Base-by-base conservation (phyloP, 2,329 filamentous ascomycete species). In the Hymenoscyphus scutula region DNA sequence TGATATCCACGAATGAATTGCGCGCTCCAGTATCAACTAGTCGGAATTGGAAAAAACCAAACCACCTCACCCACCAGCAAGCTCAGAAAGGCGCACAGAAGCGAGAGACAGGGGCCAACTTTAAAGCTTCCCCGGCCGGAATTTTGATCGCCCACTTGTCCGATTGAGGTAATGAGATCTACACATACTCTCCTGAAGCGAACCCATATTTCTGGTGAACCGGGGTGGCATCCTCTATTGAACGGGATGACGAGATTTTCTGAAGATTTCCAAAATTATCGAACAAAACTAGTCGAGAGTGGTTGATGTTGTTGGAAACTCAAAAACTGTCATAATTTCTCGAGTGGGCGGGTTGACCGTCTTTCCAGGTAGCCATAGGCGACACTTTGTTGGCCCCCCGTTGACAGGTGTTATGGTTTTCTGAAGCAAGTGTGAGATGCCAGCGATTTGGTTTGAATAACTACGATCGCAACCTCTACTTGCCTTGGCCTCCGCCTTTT, bases 31-130 rank as follows among this genome's bases (percentile, higher is more conserved):
- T 53, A 41, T 63, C 7, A 19, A 34, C 29, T 57, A 60, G 29
- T 25, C n/a, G 58, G n/a, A 37, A 58, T 62, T 48, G 34, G 19
- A 25, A 27, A 19, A n/a, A n/a, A n/a, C n/a, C n/a, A n/a, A n/a
- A n/a, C 11, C 32, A 4, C 60, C 64, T 62, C 62, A 60, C 61
- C 63, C 55, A 60, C 55, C 55, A 63, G 58, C 29, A 48, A 56
- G 23, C 67, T 67, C 27, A 62, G 56, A 68, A 62, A 61, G 64
- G 67, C 61, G 59, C 53, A 58, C 53, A 38, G 56, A 67, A 69
- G 67, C 63, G 62, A 64, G 62, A 48, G 7, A 57, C 37, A 53
- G 37, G 25, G 45, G 32, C 56, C 48, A 62, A 66, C 59, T 62
- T 37, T 62, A 59, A 65, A 67, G 54, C 32, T 56, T 64, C 60